These are phyloP conservation scores for Naegleria lovaniensis DNA, from an alignment of 208 protist genomes.

Conservation along the genomic window DNA sequence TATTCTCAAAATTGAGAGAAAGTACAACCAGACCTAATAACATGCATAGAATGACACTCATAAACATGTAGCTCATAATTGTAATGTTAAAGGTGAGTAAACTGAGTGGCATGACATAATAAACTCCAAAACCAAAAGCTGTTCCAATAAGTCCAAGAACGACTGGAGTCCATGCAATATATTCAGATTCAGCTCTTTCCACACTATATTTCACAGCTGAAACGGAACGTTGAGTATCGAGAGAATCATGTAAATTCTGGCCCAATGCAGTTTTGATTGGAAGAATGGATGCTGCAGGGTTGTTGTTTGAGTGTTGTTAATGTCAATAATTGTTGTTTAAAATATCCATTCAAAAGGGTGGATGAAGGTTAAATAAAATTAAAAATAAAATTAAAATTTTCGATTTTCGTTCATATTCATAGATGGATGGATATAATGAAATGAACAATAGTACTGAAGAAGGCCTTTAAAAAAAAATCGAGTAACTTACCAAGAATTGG, in stretches of 20 bases:
- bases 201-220: slow-evolving; percentile 64
- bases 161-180: neutral
- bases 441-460: too few species aligned
- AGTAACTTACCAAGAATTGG: neutral
- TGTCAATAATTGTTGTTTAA: too few species aligned
- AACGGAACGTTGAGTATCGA: slow-evolving; percentile 63
- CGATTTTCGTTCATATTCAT: too few species aligned
- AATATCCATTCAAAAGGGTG: too few species aligned
- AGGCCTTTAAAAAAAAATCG: too few species aligned
- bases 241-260: slow-evolving; percentile 64
- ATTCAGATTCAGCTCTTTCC: slow-evolving; percentile 33
- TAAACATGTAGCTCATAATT: slow-evolving; percentile 86
- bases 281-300: slow-evolving; percentile 66
- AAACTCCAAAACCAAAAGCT: slow-evolving; percentile 70
- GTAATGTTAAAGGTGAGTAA: slow-evolving; percentile 70
- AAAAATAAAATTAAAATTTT: too few species aligned
- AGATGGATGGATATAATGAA: too few species aligned
- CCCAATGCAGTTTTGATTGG: slow-evolving; percentile 67
- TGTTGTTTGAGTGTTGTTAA: too few species aligned
- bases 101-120: slow-evolving; percentile 80
- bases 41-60: slow-evolving; percentile 75
- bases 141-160: neutral
- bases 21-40: slow-evolving; percentile 76
- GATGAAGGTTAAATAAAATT: too few species aligned
- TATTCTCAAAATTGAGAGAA: slow-evolving; percentile 74